Conservation (phyloP, 805 yeast species). For the Candida fluviatilis region DNA sequence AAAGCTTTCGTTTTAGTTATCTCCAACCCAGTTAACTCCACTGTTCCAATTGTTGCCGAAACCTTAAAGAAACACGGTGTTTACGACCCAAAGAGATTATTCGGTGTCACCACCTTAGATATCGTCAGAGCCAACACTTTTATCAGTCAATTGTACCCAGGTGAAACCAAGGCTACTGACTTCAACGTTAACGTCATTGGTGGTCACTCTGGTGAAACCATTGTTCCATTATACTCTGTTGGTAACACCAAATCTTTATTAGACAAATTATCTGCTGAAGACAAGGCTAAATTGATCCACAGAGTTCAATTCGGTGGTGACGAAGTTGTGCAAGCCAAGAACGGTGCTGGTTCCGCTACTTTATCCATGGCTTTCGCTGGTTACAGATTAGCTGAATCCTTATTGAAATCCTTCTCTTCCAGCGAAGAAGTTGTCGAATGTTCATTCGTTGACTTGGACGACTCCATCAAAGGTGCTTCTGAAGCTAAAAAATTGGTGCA, state of each 20-base stretch:
- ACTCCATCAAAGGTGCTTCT: constrained; percentile 45
- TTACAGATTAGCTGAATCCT: constrained; percentile 65
- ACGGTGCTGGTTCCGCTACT: constrained; percentile 83
- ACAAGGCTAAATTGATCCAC: constrained; percentile 63
- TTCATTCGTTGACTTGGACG: constrained; percentile 49
- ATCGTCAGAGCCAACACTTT: constrained; percentile 84
- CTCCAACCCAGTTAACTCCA: constrained; percentile 92
- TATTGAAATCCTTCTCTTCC: constrained; percentile 52
- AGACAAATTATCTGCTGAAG: constrained; percentile 53
- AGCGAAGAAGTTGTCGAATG: constrained; percentile 40
- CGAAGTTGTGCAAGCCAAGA: constrained; percentile 81
- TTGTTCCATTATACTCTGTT: constrained; percentile 74
- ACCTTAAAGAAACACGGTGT: constrained; percentile 64
- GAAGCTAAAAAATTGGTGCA: constrained; percentile 46
- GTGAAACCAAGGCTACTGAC: constrained; percentile 44
- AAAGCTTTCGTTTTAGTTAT: constrained; percentile 76
- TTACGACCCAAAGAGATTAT: constrained; percentile 66
- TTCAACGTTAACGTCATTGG: constrained; percentile 76
- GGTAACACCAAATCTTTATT: constrained; percentile 30
- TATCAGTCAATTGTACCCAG: constrained; percentile 51
- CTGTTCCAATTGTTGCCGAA: constrained; percentile 86
- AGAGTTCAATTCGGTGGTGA: constrained; percentile 94
- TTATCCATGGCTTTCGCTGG: constrained; percentile 87
- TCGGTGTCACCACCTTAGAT: constrained; percentile 90
- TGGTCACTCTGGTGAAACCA: constrained; percentile 94